Evolutionary conservation across 169 alveolate species (phyloP).

Genomic region (Plasmodium vivax): DNA sequence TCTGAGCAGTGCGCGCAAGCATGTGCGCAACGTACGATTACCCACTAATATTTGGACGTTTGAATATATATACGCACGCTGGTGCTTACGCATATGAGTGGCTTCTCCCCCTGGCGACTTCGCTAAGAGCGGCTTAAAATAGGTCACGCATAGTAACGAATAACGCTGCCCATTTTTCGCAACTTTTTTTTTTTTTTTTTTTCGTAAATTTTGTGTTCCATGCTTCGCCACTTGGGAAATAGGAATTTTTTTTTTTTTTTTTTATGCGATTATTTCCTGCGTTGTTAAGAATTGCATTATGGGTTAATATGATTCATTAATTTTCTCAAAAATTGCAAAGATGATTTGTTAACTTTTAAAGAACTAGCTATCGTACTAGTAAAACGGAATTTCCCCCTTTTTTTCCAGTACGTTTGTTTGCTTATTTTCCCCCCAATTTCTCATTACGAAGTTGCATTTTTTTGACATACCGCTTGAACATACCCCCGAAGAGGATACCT

Average conservation of each 20-base stretch:
- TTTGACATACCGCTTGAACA: background rate
- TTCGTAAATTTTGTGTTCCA: background rate
- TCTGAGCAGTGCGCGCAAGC: background rate
- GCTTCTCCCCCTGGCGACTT: background rate
- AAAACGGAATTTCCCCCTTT: background rate
- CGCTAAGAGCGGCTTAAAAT: background rate
- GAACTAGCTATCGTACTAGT: background rate
- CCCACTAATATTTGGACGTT: background rate
- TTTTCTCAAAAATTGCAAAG: background rate
- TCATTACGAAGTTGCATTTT: background rate
- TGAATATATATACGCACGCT: background rate
- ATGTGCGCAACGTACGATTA: background rate
- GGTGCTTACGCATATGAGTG: background rate
- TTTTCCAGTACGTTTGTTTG: background rate
- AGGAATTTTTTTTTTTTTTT: background rate
- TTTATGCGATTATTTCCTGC: background rate
- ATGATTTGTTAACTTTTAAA: background rate
- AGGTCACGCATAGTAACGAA: background rate
- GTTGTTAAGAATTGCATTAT: background rate
- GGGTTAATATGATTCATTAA: background rate
- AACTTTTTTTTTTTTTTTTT: background rate
- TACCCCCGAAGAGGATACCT: background rate
- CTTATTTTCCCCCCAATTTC: background rate
- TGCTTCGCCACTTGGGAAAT: no score
- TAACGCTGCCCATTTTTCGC: background rate